Evolutionary conservation across 2,329 filamentous ascomycete species (phyloP), one percentile per base, ranked within the genome.

Genomic region (Acarospora socialis): DNA sequence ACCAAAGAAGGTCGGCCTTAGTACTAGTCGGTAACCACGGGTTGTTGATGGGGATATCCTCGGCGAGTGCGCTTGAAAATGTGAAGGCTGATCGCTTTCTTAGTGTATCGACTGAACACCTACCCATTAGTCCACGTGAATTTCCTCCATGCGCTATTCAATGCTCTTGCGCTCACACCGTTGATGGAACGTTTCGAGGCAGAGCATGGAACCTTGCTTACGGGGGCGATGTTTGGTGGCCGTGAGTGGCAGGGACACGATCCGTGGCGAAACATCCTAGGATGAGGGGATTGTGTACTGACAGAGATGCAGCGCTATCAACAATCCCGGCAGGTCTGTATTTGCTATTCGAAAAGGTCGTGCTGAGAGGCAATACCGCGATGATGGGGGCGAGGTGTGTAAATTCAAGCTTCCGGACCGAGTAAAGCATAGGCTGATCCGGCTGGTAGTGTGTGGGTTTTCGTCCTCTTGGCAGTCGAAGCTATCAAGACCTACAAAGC

Each of bases 61-160:
- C 27, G 19, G 10, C 21, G 7, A 18, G 8, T 7, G n/a, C 17
- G 16, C 17, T 28, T 13, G 7, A 13, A 25, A 23, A 12, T 8
- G 20, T 9, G 15, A 24, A 26, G 32, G 32, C 44, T 30, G 9
- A 18, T 25, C 14, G 5, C 30, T 12, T 19, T 23, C 32, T 32
- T 53, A 93, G 86, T 92, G 61, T 87, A 94, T 57, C 77, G 90
- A 39, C 68, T 92, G 21, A 94, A 93, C 52, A 92, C 87, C 0
- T 98, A 83, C 50, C 83, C 86, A 1, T 63, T 98, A 35, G 74
- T 94, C 38, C 90, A 98, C 52, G 56, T 73, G 26, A 79, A 78
- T 46, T 68, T 92, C 52, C 63, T 93, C 45, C 90, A 95, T 56
- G 68, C 77, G 39, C 49, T 86, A 32, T 61, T 92, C 50, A 93